These are phyloP conservation scores for Vitis hybrid DNA, from an alignment of 177 flowering plant species.

Conservation along the genomic window DNA sequence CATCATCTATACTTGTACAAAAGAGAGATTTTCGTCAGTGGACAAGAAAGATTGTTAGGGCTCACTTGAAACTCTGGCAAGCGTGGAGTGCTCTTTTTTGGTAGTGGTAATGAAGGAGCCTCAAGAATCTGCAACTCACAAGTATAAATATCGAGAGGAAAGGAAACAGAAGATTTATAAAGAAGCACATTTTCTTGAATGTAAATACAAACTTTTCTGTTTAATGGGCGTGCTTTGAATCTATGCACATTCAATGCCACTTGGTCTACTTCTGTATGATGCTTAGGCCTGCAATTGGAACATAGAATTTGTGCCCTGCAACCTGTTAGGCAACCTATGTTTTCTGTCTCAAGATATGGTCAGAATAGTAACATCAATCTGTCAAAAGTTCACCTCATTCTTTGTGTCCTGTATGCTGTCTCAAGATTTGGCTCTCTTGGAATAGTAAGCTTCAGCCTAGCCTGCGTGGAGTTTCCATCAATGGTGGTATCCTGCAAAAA, in stretches of 20 bases:
- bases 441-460: constrained; percentile 64
- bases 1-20: neutral
- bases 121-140: constrained; percentile 63
- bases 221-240: constrained; percentile 68
- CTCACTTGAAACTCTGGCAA: constrained; percentile 83
- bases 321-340: neutral
- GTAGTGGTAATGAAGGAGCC: constrained; percentile 66
- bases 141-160: neutral
- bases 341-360: neutral
- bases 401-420: constrained; percentile 76
- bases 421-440: constrained; percentile 86
- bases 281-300: constrained; percentile 48
- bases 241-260: constrained; percentile 20
- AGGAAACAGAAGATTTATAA: neutral
- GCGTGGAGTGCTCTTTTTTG: constrained; percentile 62
- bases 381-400: constrained; percentile 46
- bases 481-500: constrained; percentile 46
- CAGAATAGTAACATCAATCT: neutral
- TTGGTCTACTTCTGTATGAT: constrained; percentile 25
- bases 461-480: constrained; percentile 27
- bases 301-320: neutral
- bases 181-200: neutral
- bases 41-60: constrained; percentile 8
- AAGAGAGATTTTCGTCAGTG: constrained; percentile 1
- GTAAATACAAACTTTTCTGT: constrained; percentile 53